Evolutionary conservation across 805 yeast species (phyloP), one percentile per base, ranked within the genome.

Genomic region (Spathaspora gorwiae): DNA sequence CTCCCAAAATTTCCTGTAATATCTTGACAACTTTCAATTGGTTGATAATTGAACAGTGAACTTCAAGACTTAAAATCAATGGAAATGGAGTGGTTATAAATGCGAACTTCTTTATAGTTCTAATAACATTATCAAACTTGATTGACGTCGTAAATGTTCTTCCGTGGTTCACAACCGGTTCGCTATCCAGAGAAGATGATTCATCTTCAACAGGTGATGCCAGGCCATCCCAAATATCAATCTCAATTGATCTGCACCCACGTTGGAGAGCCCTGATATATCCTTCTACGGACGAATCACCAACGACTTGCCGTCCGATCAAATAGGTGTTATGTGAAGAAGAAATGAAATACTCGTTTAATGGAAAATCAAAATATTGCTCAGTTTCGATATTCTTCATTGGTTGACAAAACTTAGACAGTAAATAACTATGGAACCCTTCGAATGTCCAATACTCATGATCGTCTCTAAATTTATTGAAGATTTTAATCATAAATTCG

Each of bases 281-380:
- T 0, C 95, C 95, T 57, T 92, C 97, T 1, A 89, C 81, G 0
- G 97, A 88, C 0, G 97, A 84, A 3, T 79, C 82, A 15, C 94
- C 96, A 2, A 83, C 96, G 13, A 87, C 76, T 58, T 94, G 99
- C 34, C 94, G 73, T 0, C 99, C 99, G 26, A 82, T 64, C 3
- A 94, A 69, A 57, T 94, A 94, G 0, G 99, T 94, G 60, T 94
- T 94, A 62, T 94, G 99, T 0, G 97, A 90, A 0, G 97, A 88
- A 0, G 96, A 89, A 29, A 95, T 86, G 58, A 70, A 89, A 61
- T 95, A 94, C 54, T 90, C 92, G 57, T 81, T 87, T 33, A 94
- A 57, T 0, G 99, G 98, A 36, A 59, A 55, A 15, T 53, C 46
- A 42, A 54, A 68, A 47, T 69, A 70, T 10, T 46, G 53, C 7